phyloP scores from a whole-genome alignment of 352 stramenopile species.

The Phytophthora boehmeriae region DNA sequence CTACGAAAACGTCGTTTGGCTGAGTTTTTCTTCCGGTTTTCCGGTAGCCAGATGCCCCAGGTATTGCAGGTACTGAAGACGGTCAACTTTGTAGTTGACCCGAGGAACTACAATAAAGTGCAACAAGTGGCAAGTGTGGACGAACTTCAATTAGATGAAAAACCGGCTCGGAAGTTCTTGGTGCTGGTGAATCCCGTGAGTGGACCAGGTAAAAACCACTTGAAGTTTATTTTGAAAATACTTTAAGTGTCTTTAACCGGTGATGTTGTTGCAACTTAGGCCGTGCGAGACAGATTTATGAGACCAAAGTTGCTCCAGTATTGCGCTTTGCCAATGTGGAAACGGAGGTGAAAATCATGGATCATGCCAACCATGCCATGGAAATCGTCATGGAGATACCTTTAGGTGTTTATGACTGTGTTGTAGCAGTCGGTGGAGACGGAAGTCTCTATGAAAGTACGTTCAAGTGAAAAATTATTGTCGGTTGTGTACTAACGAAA shows the following conservation, averaged over 20 bases:
- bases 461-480: conserved; percentile 1
- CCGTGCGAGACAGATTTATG: conserved; percentile 56
- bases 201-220: conserved; percentile 36
- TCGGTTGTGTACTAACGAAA: conserved; percentile 2
- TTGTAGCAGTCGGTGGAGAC: conserved; percentile 75
- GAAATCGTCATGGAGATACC: conserved; percentile 59
- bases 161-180: conserved; percentile 46
- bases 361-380: conserved; percentile 52
- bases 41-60: conserved; percentile 38
- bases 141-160: conserved; percentile 29
- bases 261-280: conserved; percentile 10
- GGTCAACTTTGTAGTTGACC: conserved; percentile 63
- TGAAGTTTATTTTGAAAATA: no score
- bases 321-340: conserved; percentile 62
- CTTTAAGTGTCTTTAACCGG: background rate
- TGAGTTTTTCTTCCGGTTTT: conserved; percentile 60
- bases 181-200: conserved; percentile 81
- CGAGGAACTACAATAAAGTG: conserved; percentile 36
- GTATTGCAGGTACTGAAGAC: conserved; percentile 38
- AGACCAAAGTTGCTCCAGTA: conserved; percentile 58
- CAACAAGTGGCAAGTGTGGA: conserved; percentile 32
- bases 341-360: conserved; percentile 49
- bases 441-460: conserved; percentile 72
- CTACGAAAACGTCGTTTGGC: conserved; percentile 47
- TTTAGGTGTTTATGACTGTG: conserved; percentile 61